A percentile compares a stretch with the other conserved stretches of the same genome.
phyloP scores from a whole-genome alignment of 2,329 filamentous ascomycete species.

The Fusarium sp. region DNA sequence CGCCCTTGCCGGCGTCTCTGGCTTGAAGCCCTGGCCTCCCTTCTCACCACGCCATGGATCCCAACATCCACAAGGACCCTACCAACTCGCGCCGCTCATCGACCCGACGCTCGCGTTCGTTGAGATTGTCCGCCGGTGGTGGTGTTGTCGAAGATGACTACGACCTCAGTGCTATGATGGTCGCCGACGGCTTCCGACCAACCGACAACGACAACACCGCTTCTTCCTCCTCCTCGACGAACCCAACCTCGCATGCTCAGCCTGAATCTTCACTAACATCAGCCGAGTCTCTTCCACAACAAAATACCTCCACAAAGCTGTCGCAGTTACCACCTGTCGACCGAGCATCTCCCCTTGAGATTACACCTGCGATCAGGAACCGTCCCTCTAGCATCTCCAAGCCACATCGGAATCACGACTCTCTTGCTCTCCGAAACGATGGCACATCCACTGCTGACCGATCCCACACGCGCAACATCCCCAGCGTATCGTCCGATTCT shows the following conservation, averaged over 20 bases:
- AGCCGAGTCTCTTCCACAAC: constrained; percentile 28
- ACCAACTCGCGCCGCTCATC: constrained; percentile 56
- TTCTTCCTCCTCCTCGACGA: constrained; percentile 7
- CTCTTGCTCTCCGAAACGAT: constrained; percentile 62
- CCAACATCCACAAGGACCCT: constrained; percentile 50
- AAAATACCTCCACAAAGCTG: constrained; percentile 10
- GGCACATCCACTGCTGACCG: constrained; percentile 44
- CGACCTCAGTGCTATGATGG: constrained; percentile 58
- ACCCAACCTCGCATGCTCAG: constrained; percentile 21
- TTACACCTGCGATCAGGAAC: constrained; percentile 36
- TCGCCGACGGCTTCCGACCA: constrained; percentile 64
- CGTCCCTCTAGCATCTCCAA: constrained; percentile 67
- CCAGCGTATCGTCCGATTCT: constrained; percentile 51
- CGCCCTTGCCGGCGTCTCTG: constrained; percentile 41
- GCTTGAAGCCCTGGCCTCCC: constrained; percentile 37
- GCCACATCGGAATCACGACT: constrained; percentile 58
- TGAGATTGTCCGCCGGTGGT: constrained; percentile 48
- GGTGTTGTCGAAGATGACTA: constrained; percentile 55
- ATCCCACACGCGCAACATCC: constrained; percentile 33
- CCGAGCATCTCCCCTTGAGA: constrained; percentile 38
- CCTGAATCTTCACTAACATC: constrained; percentile 19
- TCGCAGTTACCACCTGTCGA: constrained; percentile 15
- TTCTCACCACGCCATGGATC: constrained; percentile 51
- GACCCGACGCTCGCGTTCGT: constrained; percentile 54
- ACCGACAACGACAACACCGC: constrained; percentile 37